phyloP scores from a whole-genome alignment of 2,329 filamentous ascomycete species.

The Fusarium pininemorale region DNA sequence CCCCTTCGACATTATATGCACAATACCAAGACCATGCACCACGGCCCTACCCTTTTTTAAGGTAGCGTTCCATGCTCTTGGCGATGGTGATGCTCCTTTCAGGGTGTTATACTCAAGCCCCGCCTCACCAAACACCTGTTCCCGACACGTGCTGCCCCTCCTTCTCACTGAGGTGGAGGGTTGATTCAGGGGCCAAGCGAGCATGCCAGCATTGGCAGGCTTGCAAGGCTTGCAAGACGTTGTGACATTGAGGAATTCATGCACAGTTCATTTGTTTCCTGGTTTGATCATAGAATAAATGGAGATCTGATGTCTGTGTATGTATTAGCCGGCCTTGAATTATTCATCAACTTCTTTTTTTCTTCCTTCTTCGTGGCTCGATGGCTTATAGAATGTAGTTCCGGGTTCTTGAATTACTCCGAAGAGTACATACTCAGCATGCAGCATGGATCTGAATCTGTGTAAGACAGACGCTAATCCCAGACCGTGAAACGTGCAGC shows the following conservation, averaged over 20 bases:
- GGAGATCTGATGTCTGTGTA: not conserved
- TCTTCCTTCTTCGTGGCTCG: not conserved
- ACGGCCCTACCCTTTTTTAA: not conserved
- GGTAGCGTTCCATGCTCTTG: conserved; percentile 4
- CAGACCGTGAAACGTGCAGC: conserved; percentile 17
- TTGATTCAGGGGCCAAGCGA: conserved; percentile 25
- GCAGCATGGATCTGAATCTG: not conserved
- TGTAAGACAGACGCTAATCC: conserved; percentile 1
- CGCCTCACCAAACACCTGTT: conserved; percentile 21
- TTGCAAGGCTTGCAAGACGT: not conserved
- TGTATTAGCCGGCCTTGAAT: not conserved
- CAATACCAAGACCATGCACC: not conserved
- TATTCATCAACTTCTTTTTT: not conserved
- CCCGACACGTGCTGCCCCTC: conserved; percentile 31
- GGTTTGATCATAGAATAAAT: not conserved
- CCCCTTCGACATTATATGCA: not conserved
- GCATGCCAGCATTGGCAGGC: not conserved
- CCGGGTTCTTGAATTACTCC: conserved; percentile 5
- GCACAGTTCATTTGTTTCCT: not conserved
- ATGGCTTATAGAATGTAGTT: not conserved
- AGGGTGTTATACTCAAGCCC: conserved; percentile 19
- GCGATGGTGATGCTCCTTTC: conserved; percentile 2
- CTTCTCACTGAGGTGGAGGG: conserved; percentile 14
- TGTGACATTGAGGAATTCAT: not conserved
- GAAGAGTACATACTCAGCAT: not conserved